A percentile compares a stretch with the other conserved stretches of the same genome.
Evolutionary conservation across 352 stramenopile species (phyloP).

Genomic region (Phytophthora capsici): DNA sequence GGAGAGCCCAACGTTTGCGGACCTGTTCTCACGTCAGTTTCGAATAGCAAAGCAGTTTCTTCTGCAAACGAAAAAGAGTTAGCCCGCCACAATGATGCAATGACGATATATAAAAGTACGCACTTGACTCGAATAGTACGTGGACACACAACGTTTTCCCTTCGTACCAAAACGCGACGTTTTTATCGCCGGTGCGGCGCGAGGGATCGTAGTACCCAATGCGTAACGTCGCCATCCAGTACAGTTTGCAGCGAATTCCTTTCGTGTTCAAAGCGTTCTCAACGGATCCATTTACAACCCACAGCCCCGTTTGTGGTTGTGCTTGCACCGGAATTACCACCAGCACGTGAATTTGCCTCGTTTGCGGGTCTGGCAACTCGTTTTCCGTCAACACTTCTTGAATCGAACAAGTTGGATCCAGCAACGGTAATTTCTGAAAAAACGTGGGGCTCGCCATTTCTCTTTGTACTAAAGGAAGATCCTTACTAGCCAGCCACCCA

Average conservation of each 20-base stretch:
- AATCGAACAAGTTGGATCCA: background rate
- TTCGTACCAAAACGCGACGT: slow-evolving; percentile 17
- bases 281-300: slow-evolving; percentile 12
- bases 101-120: background rate
- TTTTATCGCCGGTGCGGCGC: background rate
- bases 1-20: background rate
- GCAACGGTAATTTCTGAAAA: background rate
- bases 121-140: slow-evolving; percentile 12
- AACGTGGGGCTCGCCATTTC: background rate
- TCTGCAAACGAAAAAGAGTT: background rate
- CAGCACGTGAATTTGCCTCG: slow-evolving; percentile 4
- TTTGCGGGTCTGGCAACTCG: background rate
- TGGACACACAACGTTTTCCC: slow-evolving; percentile 12
- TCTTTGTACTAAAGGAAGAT: no score
- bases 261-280: slow-evolving; percentile 9
- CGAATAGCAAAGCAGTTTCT: background rate
- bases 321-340: slow-evolving; percentile 22
- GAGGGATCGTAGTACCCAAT: slow-evolving; percentile 20
- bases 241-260: slow-evolving; percentile 5
- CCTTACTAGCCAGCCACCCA: background rate
- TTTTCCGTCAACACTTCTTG: slow-evolving; percentile 1
- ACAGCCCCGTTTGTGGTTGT: background rate
- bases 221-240: slow-evolving; percentile 3
- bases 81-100: background rate
- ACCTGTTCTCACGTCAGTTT: background rate